These are phyloP conservation scores for Amniculicola lignicola DNA, from an alignment of 495 filamentous ascomycete species.

Conservation along the genomic window DNA sequence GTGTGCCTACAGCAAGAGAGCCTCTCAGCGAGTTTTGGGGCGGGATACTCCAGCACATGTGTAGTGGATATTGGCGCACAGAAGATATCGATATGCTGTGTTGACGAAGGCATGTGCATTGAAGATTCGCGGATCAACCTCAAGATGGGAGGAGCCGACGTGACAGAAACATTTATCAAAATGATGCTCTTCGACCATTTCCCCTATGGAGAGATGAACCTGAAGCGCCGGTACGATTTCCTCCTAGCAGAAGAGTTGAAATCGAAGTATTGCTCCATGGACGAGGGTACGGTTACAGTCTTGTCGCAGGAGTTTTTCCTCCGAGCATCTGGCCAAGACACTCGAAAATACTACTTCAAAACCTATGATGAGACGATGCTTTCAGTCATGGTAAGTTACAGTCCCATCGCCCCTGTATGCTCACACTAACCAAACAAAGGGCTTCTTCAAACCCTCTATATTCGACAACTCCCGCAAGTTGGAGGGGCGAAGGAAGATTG, in stretches of 20 bases:
- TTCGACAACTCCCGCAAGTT: constrained; percentile 82
- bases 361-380: constrained; percentile 91
- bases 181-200: constrained; percentile 97
- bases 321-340: constrained; percentile 80
- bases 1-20: constrained; percentile 96
- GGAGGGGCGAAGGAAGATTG: constrained; percentile 67
- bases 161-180: constrained; percentile 90
- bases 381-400: constrained; percentile 71
- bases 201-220: constrained; percentile 88
- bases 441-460: constrained; percentile 74
- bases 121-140: constrained; percentile 91
- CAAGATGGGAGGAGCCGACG: constrained; percentile 87
- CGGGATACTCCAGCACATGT: constrained; percentile 85
- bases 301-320: constrained; percentile 84
- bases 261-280: constrained; percentile 80
- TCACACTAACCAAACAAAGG: constrained; percentile 32
- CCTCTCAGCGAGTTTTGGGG: constrained; percentile 91
- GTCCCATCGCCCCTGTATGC: not conserved
- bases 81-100: constrained; percentile 96
- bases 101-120: constrained; percentile 92
- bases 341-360: constrained; percentile 88
- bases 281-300: constrained; percentile 76
- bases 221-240: constrained; percentile 86
- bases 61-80: constrained; percentile 96
- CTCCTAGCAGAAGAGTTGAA: constrained; percentile 93